A percentile compares a stretch with the other conserved stretches of the same genome.
Conservation (phyloP, 2,329 filamentous ascomycete genomes). For the Colletotrichum falcatum region DNA sequence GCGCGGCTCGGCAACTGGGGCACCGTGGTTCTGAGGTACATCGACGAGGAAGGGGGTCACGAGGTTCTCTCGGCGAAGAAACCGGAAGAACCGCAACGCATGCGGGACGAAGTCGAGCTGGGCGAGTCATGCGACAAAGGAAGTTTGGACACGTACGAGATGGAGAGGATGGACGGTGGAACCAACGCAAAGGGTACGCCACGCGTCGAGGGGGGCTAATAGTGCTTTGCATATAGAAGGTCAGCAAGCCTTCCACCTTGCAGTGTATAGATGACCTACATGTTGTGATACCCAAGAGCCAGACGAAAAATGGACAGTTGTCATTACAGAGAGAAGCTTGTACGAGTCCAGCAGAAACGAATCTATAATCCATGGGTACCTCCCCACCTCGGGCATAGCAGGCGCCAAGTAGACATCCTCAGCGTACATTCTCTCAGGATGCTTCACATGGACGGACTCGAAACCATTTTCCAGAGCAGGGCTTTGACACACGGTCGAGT, state of each 20-base stretch:
- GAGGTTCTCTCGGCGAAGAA: background rate
- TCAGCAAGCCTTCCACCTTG: background rate
- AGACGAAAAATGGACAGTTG: background rate
- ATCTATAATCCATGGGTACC: background rate
- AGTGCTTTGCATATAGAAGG: background rate
- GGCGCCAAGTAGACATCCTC: background rate
- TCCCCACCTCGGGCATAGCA: too few relatives aligned
- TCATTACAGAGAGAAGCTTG: background rate
- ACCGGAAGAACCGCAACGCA: slow-evolving; percentile 3
- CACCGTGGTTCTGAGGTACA: slow-evolving; percentile 27
- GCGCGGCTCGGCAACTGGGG: slow-evolving; percentile 32
- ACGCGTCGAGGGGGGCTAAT: background rate
- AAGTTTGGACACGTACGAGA: slow-evolving; percentile 11
- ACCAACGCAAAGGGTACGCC: slow-evolving; percentile 21
- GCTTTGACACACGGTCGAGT: too few relatives aligned
- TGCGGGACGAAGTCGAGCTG: background rate
- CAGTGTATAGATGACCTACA: too few relatives aligned
- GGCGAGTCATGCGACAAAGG: background rate
- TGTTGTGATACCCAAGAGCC: background rate
- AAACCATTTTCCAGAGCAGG: too few relatives aligned
- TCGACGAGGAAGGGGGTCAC: slow-evolving; percentile 20
- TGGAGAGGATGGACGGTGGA: slow-evolving; percentile 12
- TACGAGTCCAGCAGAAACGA: background rate
- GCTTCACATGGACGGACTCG: too few relatives aligned
- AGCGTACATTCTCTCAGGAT: background rate